Base-by-base conservation (phyloP, 2,329 filamentous ascomycete genomes). In the Fusarium pseudocircinatum region DNA sequence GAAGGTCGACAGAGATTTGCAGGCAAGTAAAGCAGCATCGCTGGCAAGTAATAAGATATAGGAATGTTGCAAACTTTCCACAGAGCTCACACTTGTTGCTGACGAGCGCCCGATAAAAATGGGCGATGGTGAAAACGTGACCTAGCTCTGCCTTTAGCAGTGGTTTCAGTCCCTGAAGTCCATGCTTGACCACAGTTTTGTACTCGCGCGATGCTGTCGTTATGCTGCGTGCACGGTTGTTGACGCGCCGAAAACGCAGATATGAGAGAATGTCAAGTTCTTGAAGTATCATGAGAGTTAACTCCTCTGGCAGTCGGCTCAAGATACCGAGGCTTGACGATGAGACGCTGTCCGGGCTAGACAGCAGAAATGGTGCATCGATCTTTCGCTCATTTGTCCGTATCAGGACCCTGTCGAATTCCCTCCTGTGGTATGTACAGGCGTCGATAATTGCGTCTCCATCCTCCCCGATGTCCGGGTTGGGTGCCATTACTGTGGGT, bases 21-120 rank as follows among this genome's bases (percentile, higher is more conserved):
- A 70, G 18, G 6, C 68, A 70, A 16, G 68, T 59, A 12, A 70
- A 70, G 34, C 68, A 70, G 26, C 44, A 66, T 28, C 68, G 56
- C 7, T 66, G 22, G 13, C 67, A 70, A 1, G 61, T 53, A 16
- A 54, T 18, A 3, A 70, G 37, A 50, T 30, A 70, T 5, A 70
- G 22, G 20, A 62, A 70, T 11, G 68, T 34, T 5, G 50, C 68
- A 24, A 70, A 70, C 4, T 62, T 70, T 13, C 56, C 32, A 8
- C 68, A 70, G 3, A 53, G 49, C 3, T 39, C 42, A 20, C 68
- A 70, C 12, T 36, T 22, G 4, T 43, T 30, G 7, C 9, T 54
- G 22, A 42, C 7, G 4, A 70, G 61, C 2, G 18, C 9, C 16
- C 34, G n/a, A 10, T 62, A 70, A 4, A 70, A 34, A 4, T 39